Conservation (phyloP, 306 rosid species). For the Quercus mongolica region DNA sequence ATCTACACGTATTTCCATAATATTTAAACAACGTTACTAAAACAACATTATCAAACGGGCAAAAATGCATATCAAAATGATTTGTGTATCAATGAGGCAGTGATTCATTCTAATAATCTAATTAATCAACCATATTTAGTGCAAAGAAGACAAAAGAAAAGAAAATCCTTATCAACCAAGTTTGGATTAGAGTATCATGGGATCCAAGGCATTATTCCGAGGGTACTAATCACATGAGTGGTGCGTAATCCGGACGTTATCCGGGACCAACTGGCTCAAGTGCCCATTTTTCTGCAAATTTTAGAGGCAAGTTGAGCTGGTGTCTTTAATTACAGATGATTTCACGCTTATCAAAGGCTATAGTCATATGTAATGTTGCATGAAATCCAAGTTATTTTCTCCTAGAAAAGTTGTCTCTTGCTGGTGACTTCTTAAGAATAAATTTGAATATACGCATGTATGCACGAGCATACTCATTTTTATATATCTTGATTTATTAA, state of each 20-base stretch:
- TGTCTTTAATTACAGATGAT: neutral
- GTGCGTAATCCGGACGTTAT: slow-evolving; percentile 19
- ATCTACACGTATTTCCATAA: accelerated
- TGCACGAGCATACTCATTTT: too few species aligned
- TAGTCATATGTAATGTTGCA: neutral
- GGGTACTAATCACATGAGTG: neutral
- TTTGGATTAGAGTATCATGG: slow-evolving; percentile 2
- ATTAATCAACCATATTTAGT: too few species aligned
- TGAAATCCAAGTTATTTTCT: neutral
- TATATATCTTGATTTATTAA: neutral
- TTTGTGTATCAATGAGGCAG: too few species aligned
- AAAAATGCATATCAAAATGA: too few species aligned
- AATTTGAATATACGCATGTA: too few species aligned
- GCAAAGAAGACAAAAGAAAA: neutral
- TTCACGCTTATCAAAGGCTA: neutral
- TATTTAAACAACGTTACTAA: too few species aligned
- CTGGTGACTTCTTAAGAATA: neutral
- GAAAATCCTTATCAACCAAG: neutral
- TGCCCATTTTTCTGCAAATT: neutral
- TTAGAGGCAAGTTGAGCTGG: neutral
- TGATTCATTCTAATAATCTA: too few species aligned
- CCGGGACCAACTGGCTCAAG: neutral
- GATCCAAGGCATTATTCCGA: neutral
- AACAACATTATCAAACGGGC: too few species aligned
- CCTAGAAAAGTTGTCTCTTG: neutral